Base-by-base conservation (phyloP, 495 filamentous ascomycete genomes). In the Hamigera avellanea region DNA sequence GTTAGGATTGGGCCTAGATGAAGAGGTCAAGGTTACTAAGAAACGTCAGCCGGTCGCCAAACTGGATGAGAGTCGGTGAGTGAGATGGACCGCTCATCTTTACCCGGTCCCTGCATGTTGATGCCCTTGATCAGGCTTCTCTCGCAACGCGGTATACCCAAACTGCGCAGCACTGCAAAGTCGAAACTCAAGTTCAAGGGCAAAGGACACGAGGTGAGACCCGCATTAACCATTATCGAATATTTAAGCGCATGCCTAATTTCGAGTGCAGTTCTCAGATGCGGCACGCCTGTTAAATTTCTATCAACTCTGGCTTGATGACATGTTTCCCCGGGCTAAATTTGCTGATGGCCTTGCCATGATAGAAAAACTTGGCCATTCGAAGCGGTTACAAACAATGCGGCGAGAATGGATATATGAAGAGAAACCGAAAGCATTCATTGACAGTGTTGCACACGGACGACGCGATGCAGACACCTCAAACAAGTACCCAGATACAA, bases 231-330 rank as follows among this genome's bases (percentile, higher is more conserved):
- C 28, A n/a, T 13, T 17, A 35, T 27, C 33, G 13, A 27, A n/a
- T 30, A 14, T 18, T 40, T 45, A n/a, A 43, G 25, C 25, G 25
- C 7, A 7, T 26, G 25, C 25, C 12, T 7, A 26, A 12, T 7
- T 26, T 26, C 25, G 7, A 26, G 7, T n/a, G n/a, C 14, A 95
- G 85, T 99, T 87, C 56, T 78, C 78, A 19, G 91, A 99, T 54
- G 70, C 85, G 2, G 70, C 80, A 2, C 76, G 79, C 33, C 69
- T 99, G 8, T 72, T 99, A 40, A 80, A 81, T 28, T 81, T 87
- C 50, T 99, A 96, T 54, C 91, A 96, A 53, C 60, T 93, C 44
- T 99, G 91, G 91, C 83, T 96, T 4, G 91, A 99, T 53, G 86
- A 94, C 41, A 67, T 99, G 16, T 99, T 85, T 46, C 93, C 91